Evolutionary conservation across 257 asterid species (phyloP), one percentile per base, ranked within the genome.

Genomic region (Phtheirospermum japonicum): DNA sequence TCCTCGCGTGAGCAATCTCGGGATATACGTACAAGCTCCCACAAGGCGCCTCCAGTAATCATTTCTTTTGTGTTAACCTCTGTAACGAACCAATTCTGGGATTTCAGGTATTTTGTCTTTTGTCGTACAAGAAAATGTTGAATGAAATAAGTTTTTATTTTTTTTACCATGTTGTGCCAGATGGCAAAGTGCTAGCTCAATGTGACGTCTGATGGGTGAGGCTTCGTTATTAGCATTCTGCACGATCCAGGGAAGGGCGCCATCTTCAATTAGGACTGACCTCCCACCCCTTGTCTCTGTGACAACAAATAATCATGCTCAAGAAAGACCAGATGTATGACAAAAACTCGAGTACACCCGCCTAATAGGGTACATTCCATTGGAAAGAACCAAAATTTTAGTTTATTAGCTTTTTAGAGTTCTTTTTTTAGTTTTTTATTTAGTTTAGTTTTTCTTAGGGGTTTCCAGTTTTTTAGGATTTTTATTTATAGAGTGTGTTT

Each of bases 171-270:
- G 94, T 59, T 89, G 95, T 26, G 87, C 95, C 60, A 89, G 73
- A 58, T 86, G 95, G 70, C 97, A 89, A 50, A 89, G 90, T 9
- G 95, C 97, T 55, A 89, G 82, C 76, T 89, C 97, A 37, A 81
- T 70, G 63, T 89, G 94, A 56, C 94, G 88, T 71, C 87, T 75
- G 72, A 89, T 82, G 32, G 84, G 85, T 4, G 85, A 71, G 48
- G 87, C 86, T 67, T 86, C 95, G 32, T 82, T 84, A 54, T 84
- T 89, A 45, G 97, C 85, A 60, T 84, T 86, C 79, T 82, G 87
- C 56, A 89, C 90, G 36, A 89, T 89, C 95, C 97, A 89, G 14
- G 95, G 84, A 72, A 86, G 89, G 32, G 76, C 82, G 5, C 90
- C 89, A 39, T 89, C 95, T 63, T 89, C 95, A 30, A 89, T 86